Conservation (phyloP, 805 yeast genomes). For the Saccharomycopsis sp. region DNA sequence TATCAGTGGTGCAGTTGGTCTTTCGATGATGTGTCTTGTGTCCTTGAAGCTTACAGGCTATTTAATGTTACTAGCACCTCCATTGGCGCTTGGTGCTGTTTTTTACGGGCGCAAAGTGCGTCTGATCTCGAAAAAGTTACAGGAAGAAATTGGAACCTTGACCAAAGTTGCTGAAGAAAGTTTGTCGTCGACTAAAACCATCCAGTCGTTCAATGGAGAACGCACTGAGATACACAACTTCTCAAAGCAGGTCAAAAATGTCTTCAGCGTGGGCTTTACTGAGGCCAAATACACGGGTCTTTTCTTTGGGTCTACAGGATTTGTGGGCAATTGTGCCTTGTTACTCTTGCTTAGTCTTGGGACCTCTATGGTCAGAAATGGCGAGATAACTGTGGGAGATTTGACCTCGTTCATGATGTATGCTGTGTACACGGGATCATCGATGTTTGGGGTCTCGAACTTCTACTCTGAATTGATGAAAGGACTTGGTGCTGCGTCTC, state of each 20-base stretch:
- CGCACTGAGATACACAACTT: constrained; percentile 67
- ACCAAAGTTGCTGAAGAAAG: constrained; percentile 93
- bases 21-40: constrained; percentile 86
- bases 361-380: constrained; percentile 69
- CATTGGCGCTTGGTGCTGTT: constrained; percentile 69
- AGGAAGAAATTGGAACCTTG: constrained; percentile 75
- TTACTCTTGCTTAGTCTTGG: constrained; percentile 77
- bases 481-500: constrained; percentile 92
- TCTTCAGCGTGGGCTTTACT: constrained; percentile 60
- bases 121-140: constrained; percentile 65
- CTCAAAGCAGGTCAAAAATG: constrained; percentile 59
- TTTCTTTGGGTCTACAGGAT: constrained; percentile 72
- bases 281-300: constrained; percentile 78
- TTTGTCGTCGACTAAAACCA: constrained; percentile 74
- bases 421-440: constrained; percentile 89
- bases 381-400: constrained; percentile 79
- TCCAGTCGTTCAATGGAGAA: constrained; percentile 89
- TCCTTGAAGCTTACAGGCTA: constrained; percentile 76
- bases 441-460: constrained; percentile 83
- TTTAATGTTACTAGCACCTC: constrained; percentile 78
- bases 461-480: constrained; percentile 94
- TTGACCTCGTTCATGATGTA: constrained; percentile 91
- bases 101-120: constrained; percentile 79
- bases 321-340: constrained; percentile 76
- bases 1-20: constrained; percentile 78